Conservation (phyloP, 2,329 filamentous ascomycete genomes). For the Fusarium begoniae region DNA sequence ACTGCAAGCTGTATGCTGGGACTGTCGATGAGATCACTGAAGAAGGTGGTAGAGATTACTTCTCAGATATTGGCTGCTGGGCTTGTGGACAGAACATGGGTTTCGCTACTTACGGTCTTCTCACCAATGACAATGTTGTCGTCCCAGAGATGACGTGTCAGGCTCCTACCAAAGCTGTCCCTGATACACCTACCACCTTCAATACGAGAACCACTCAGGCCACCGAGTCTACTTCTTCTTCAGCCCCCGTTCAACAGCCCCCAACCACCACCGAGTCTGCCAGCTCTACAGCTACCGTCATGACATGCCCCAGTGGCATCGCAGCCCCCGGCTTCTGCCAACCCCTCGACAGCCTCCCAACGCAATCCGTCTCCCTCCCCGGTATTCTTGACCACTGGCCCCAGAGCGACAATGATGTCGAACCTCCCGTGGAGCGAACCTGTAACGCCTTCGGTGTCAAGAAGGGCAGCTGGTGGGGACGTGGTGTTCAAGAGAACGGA, state of each 20-base stretch:
- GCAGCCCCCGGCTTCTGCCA: neutral
- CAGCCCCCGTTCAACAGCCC: neutral
- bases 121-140: neutral
- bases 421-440: neutral
- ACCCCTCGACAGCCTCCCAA: neutral
- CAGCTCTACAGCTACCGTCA: neutral
- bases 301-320: neutral
- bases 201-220: neutral
- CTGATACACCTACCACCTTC: neutral
- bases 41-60: neutral
- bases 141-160: neutral
- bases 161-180: neutral
- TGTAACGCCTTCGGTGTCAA: constrained; percentile 10
- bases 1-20: neutral
- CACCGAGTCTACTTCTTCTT: neutral
- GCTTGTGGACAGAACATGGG: constrained; percentile 15
- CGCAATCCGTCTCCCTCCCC: neutral
- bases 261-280: neutral
- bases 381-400: constrained; percentile 5
- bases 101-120: neutral
- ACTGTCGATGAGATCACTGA: neutral
- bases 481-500: neutral
- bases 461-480: constrained; percentile 4
- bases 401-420: neutral
- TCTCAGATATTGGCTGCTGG: neutral